Base-by-base conservation (phyloP, 2,329 filamentous ascomycete genomes). In the Hymenoscyphus scutula region DNA sequence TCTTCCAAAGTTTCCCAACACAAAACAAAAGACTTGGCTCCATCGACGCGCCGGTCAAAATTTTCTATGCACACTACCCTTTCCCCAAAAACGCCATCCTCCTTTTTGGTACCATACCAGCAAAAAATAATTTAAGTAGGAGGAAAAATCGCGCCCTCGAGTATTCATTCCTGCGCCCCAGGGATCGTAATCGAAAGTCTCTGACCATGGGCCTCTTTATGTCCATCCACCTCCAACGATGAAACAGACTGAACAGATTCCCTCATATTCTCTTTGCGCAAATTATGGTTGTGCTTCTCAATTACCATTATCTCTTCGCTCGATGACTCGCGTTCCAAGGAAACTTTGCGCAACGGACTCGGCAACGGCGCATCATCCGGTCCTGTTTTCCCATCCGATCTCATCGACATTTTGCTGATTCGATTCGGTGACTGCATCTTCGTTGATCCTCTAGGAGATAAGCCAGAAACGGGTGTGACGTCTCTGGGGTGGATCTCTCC, bases 181-280 rank as follows among this genome's bases (percentile, higher is more conserved):
- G 75, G 76, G 61, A 78, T 77, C 15, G 76, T 72, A 34, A 77
- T 74, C 17, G 76, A 77, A 53, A 77, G 69, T 57, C 72, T 69
- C 62, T 76, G 68, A 29, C 62, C 63, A 29, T 29, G 27, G 53
- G 67, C 72, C 27, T 74, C 73, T 45, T 70, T 74, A 13, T 62
- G 70, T 5, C 58, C 61, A 37, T 72, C 72, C 11, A 48, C 60
- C 8, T 65, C 32, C 59, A 67, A 38, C 38, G 73, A 64, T 53
- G 65, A 64, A 5, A 64, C 64, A 11, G 66, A 68, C 61, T 69
- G 68, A 13, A 62, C 67, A 27, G 69, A 69, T 27, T 68, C 63
- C 56, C 68, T 65, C 17, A 58, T 34, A 15, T 37, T 56, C 48
- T 67, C 60, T 58, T 56, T 68, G 53, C 68, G 57, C 15, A 29